Base-by-base conservation (phyloP, 1,284 basidiomycete genomes). In the Blastosporella zonata region DNA sequence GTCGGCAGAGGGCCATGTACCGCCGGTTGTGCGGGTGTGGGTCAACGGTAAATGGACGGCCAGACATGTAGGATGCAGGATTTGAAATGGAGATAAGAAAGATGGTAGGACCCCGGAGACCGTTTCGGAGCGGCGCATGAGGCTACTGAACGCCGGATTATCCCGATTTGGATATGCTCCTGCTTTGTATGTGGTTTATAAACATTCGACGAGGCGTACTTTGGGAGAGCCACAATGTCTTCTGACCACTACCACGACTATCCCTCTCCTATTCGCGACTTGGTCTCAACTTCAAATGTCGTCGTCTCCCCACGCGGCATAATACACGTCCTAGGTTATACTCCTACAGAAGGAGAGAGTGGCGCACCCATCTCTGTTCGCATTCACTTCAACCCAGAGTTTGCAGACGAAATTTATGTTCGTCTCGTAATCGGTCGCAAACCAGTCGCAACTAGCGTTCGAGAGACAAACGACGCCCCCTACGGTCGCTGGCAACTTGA, bases 361-460 rank as follows among this genome's bases (percentile, higher is more conserved):
- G 81, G 79, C 53, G 70, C 75, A 0, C 76, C 73, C 38, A 75
- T 89, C 59, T 72, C 77, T 34, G 80, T 84, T 50, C 71, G 75
- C 50, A 78, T 87, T 47, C 71, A 79, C 43, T 84, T 84, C 66
- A 71, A 73, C 52, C 67, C 72, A 33, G 66, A 70, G n/a, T 67
- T 71, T 13, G 61, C 68, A 9, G 62, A 77, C 37, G 70, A 74
- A 7, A 74, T 82, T 27, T 79, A 72, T 54, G 75, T 88, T 39
- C 81, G 87, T 43, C 78, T 90, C 52, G 78, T 88, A 58, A 68
- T 89, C 54, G 86, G 82, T 34, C 64, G 70, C 53, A 76, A 73
- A 46, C 74, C 84, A 1, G 73, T 88, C 31, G 67, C 69, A 25
- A 88, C 87, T 0, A 73, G 71, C 4, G 81, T 87, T 12, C 68